These are phyloP conservation scores for Heterobasidion parviporum DNA, from an alignment of 1,284 basidiomycete genomes.

Conservation along the genomic window DNA sequence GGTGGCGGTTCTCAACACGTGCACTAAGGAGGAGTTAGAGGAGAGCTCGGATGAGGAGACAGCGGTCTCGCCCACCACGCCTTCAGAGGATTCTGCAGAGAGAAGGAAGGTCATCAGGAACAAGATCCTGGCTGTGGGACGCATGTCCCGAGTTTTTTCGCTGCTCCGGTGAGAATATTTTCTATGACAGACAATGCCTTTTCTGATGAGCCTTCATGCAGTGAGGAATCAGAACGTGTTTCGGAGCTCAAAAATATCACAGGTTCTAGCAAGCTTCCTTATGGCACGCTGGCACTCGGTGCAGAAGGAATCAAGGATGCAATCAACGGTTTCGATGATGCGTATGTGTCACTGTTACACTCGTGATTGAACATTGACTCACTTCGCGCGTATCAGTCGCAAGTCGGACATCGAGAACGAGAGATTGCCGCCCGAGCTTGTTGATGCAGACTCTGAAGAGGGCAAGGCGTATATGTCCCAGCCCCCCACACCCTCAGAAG, in stretches of 20 bases:
- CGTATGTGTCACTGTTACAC: conserved; percentile 48
- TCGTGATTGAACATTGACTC: not conserved
- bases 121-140: conserved; percentile 97
- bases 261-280: conserved; percentile 74
- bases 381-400: conserved; percentile 41
- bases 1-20: conserved; percentile 89
- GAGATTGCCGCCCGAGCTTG: conserved; percentile 89
- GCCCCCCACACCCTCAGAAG: conserved; percentile 42
- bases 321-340: conserved; percentile 92
- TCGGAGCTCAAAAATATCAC: conserved; percentile 93
- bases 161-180: conserved; percentile 67
- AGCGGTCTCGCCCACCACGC: conserved; percentile 25
- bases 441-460: conserved; percentile 79
- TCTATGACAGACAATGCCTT: not conserved
- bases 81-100: conserved; percentile 34
- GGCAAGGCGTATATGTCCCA: conserved; percentile 52
- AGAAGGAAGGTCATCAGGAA: conserved; percentile 87
- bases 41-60: conserved; percentile 70
- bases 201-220: conserved; percentile 20
- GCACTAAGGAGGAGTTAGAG: conserved; percentile 91
- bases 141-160: conserved; percentile 95
- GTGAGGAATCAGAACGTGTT: conserved; percentile 96
- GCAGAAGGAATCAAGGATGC: conserved; percentile 95
- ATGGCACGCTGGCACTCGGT: conserved; percentile 82
- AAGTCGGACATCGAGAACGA: conserved; percentile 99